Percentiles rank a stretch among this genome's conserved stretches.
These are phyloP conservation scores for Monosporozyma servazzii DNA, from an alignment of 805 yeast species.

Conservation along the genomic window DNA sequence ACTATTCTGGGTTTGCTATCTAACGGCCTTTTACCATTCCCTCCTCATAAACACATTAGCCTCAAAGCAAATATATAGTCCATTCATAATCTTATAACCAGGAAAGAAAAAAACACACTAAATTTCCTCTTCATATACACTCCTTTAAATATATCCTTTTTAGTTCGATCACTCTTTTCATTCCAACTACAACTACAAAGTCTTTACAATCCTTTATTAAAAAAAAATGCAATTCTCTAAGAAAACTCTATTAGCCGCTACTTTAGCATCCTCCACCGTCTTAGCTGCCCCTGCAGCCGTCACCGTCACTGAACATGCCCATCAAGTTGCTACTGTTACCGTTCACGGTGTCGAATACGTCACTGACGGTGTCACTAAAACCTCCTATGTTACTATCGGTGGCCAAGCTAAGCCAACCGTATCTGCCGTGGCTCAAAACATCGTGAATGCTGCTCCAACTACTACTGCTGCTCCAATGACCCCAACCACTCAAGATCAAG, in stretches of 20 bases:
- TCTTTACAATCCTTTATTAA: background rate
- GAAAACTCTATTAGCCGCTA: constrained; percentile 6
- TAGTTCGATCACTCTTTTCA: background rate
- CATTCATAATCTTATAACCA: background rate
- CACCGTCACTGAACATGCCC: constrained; percentile 26
- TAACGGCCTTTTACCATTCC: no score
- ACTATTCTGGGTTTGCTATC: no score
- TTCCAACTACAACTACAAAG: background rate
- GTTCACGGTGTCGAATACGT: constrained; percentile 25
- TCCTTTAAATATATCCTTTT: background rate
- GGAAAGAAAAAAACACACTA: no score
- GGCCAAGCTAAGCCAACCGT: constrained; percentile 8
- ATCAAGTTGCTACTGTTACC: constrained; percentile 16
- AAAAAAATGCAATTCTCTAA: constrained; percentile 8
- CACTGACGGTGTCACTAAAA: constrained; percentile 19
- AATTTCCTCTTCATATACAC: background rate
- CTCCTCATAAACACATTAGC: background rate
- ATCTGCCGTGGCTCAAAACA: constrained; percentile 6
- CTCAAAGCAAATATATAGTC: background rate
- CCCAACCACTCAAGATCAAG: constrained; percentile 8
- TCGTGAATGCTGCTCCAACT: constrained; percentile 2
- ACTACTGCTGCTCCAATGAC: constrained; percentile 4
- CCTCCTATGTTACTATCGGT: constrained; percentile 17
- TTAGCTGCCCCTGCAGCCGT: constrained; percentile 24
- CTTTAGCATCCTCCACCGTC: constrained; percentile 11